These are phyloP conservation scores for Umbellularia californica DNA, from an alignment of 164 flowering plant genomes.

Conservation along the genomic window DNA sequence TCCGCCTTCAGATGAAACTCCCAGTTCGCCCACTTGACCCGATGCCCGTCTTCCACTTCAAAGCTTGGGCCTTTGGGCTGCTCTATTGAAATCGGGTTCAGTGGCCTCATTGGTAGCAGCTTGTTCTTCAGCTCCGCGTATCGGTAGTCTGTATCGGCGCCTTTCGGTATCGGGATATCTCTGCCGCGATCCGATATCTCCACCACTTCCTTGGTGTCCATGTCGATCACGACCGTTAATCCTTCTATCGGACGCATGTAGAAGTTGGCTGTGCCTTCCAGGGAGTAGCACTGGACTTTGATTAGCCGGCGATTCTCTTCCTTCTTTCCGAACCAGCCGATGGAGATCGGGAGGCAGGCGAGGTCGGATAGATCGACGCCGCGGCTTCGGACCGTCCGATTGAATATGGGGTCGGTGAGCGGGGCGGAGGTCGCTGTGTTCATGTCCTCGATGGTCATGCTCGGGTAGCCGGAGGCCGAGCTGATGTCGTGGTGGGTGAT, in stretches of 20 bases:
- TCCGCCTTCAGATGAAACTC: constrained; percentile 91
- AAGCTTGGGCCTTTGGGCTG: constrained; percentile 72
- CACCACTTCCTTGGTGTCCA: constrained; percentile 65
- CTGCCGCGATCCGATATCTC: constrained; percentile 51
- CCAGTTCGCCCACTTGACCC: constrained; percentile 94
- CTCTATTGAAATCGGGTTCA: constrained; percentile 61
- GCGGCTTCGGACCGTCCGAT: constrained; percentile 57
- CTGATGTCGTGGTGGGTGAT: constrained; percentile 30
- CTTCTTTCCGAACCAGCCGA: constrained; percentile 71
- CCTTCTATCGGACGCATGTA: constrained; percentile 98
- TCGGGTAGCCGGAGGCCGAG: constrained; percentile 61
- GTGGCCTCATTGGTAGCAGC: constrained; percentile 11
- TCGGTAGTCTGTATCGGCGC: constrained; percentile 71
- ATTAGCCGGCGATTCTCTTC: constrained; percentile 69
- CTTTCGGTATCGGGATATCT: constrained; percentile 60
- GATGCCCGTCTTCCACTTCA: constrained; percentile 50
- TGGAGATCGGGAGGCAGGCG: constrained; percentile 72
- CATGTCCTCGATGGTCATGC: constrained; percentile 90
- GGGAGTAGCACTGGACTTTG: constrained; percentile 81
- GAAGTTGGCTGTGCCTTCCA: constrained; percentile 71
- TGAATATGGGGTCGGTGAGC: constrained; percentile 49
- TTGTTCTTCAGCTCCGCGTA: constrained; percentile 20
- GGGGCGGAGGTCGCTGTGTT: constrained; percentile 50
- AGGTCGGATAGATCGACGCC: constrained; percentile 63
- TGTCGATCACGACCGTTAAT: constrained; percentile 61